Percentiles rank a stretch among this genome's conserved stretches.
These are phyloP conservation scores for Colletotrichum orbiculare DNA, from an alignment of 2,329 filamentous ascomycete genomes.

Conservation along the genomic window DNA sequence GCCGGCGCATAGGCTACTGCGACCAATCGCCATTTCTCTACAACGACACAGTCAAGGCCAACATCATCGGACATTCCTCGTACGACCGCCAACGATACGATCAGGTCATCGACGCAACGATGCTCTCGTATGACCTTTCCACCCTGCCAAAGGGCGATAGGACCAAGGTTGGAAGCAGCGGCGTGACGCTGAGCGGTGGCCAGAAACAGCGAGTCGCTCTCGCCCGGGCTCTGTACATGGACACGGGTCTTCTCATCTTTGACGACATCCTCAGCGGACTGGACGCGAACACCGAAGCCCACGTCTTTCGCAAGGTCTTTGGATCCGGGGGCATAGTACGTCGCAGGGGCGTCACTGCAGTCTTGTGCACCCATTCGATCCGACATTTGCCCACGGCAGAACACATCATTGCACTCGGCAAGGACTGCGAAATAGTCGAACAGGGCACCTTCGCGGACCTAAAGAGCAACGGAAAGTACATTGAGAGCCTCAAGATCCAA, in stretches of 20 bases:
- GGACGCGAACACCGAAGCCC: constrained; percentile 47
- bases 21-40: constrained; percentile 47
- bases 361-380: constrained; percentile 54
- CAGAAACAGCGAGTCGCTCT: constrained; percentile 44
- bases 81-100: constrained; percentile 48
- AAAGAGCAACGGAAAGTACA: constrained; percentile 49
- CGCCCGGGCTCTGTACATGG: constrained; percentile 47
- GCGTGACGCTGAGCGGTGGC: constrained; percentile 55
- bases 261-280: constrained; percentile 52
- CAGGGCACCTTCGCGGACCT: constrained; percentile 54
- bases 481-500: constrained; percentile 50
- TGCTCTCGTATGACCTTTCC: constrained; percentile 46
- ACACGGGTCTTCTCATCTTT: constrained; percentile 44
- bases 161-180: constrained; percentile 53
- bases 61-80: constrained; percentile 49
- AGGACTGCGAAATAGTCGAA: constrained; percentile 52
- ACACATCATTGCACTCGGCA: constrained; percentile 55
- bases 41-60: constrained; percentile 50
- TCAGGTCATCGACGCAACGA: constrained; percentile 48
- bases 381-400: constrained; percentile 53
- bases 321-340: constrained; percentile 42
- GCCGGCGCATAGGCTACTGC: constrained; percentile 44
- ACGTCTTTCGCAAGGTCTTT: constrained; percentile 46
- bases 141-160: constrained; percentile 48
- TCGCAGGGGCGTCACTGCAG: constrained; percentile 39